Evolutionary conservation across 768 basidiomycete species (phyloP), one percentile per base, ranked within the genome.

Genomic region (Mycena rosella): DNA sequence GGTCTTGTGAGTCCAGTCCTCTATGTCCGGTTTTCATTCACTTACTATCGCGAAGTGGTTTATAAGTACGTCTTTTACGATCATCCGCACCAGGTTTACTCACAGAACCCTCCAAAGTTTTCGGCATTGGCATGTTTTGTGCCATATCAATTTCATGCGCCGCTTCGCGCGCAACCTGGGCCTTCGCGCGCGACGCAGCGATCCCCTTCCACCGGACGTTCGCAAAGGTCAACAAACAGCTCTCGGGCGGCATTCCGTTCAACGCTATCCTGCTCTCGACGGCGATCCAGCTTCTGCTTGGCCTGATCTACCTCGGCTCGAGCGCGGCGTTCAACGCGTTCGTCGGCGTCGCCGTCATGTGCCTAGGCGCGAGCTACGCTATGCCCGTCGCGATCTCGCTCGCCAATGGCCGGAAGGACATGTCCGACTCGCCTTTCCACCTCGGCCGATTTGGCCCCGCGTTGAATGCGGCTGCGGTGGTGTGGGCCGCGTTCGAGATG

Each of bases 101-200:
- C n/a, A n/a, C 45, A 2, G n/a, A 3, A 51, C 30, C 51, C 11
- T 58, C 63, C n/a, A 14, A 51, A 81, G 88, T 90, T 68, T 87
- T 89, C 59, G 86, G 84, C 13, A 78, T 86, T 53, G 83, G 83
- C 13, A 77, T 89, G 67, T 90, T 91, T 78, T 91, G 90, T 59
- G 84, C 87, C 42, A 87, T 91, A 63, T 90, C 90, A 18, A 88
- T 88, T 67, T 86, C 86, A 44, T 89, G 88, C 58, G 89, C 89
- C 11, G 87, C 90, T 38, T 91, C 89, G 15, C 86, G 90, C n/a
- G 86, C 88, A 32, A 91, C 90, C 3, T 91, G 90, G 91, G 87
- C 87, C 51, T 91, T 92, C 74, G 87, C 89, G 0, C 84, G 91
- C 3, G 91, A 91, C 78, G 84, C 84, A 65, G 91, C 87, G 1